Evolutionary conservation across 371 early-diverging fungal genomes (phyloP), one percentile per base, ranked within the genome.

Genomic region (Neoconidiobolus thromboides): DNA sequence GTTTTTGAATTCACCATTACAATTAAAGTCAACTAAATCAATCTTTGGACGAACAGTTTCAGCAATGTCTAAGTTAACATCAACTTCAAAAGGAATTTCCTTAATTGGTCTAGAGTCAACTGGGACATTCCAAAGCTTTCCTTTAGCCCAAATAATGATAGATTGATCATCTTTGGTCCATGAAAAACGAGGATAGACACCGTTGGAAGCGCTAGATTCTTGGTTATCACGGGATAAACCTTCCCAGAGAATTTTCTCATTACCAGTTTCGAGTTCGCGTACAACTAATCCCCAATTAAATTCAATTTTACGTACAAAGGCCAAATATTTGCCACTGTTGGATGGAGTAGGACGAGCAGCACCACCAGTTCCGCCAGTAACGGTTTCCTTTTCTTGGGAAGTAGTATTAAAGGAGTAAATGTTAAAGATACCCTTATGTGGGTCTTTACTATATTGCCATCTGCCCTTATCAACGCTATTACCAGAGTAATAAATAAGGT

Each of bases 61-160:
- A 41, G 42, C 55, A 2, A 54, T 12, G 15, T 54, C 41, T n/a
- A 54, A 42, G 6, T 54, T 15, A 3, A 38, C 10, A 12, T 41
- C 38, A 7, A 38, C 55, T 54, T 41, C 38, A 38, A 54, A 54
- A 42, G 55, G 42, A 42, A 54, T 41, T 1, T 41, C 38, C 6
- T 40, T 37, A 41, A 14, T 38, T 54, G 15, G 15, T 3, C 38
- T 9, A 37, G 15, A 3, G n/a, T 39, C n/a, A 1, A 54, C 26
- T n/a, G 55, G 55, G 1, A 54, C 42, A 14, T 38, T 9, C 26
- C 38, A 38, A 3, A 41, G 12, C 4, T 54, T 41, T 12, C 42
- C 55, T 54, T 54, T 54, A 3, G 55, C 55, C 42, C 55, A 54
- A 7, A 54, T 41, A 10, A 54, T 42, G 42, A 54, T 54, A n/a